Conservation (phyloP, 2,329 filamentous ascomycete genomes). For the Verticillium klebahnii region DNA sequence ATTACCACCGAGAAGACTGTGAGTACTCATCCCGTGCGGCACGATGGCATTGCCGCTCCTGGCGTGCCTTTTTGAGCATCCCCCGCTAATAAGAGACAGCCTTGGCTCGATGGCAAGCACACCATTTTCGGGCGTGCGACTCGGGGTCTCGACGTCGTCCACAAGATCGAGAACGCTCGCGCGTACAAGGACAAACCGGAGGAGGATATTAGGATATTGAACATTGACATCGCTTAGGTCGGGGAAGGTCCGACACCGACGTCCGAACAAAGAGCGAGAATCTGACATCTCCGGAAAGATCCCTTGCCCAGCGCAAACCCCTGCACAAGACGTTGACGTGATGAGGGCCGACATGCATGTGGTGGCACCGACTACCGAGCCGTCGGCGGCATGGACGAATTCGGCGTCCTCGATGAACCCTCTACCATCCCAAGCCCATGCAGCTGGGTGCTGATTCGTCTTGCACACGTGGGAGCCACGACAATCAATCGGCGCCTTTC, state of each 20-base stretch:
- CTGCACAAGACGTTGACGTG: background rate
- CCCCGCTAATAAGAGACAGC: constrained; percentile 33
- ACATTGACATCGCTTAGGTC: constrained; percentile 60
- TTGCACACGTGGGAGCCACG: background rate
- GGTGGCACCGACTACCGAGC: background rate
- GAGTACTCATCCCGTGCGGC: constrained; percentile 28
- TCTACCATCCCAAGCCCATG: background rate
- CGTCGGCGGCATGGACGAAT: background rate
- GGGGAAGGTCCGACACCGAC: background rate
- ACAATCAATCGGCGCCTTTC: background rate
- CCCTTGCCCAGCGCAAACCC: background rate
- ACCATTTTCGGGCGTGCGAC: constrained; percentile 92
- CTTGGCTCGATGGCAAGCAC: constrained; percentile 94
- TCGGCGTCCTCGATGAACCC: background rate
- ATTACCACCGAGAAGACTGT: constrained; percentile 96
- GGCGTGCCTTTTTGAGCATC: background rate
- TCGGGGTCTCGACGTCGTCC: constrained; percentile 87
- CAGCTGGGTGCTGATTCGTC: background rate
- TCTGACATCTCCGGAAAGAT: background rate
- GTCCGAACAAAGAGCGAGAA: background rate
- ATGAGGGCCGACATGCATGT: background rate
- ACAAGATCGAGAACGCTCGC: constrained; percentile 88
- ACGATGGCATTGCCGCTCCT: background rate
- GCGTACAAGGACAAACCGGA: constrained; percentile 90
- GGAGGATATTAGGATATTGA: constrained; percentile 96